Base-by-base conservation (phyloP, 805 yeast genomes). In the Starmerella apis region DNA sequence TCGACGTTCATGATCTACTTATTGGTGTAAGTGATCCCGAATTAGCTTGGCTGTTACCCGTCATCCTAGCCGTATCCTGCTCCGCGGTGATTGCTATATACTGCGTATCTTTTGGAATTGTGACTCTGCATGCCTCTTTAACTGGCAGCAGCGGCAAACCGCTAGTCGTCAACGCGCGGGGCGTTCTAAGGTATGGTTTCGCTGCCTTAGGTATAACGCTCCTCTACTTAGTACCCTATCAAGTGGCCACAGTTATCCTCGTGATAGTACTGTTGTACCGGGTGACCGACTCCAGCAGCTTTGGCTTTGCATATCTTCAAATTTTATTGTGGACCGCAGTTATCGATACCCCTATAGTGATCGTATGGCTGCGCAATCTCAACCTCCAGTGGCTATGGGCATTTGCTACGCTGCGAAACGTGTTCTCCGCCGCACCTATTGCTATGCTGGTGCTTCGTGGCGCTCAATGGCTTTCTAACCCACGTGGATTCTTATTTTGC, bases 351-450 rank as follows among this genome's bases (percentile, higher is more conserved):
- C 95, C 95, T 0, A 79, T 82, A 1, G 59, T 85, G 16, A 71
- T 83, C 49, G 95, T 86, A 1, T 85, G 85, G 69, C 67, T 81
- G 31, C 92, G 84, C 61, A 83, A 86, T 61, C 68, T 84, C 53
- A 75, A 83, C 5, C 72, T 83, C 20, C 76, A 74, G 58, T 86
- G 95, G 94, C 74, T 73, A 47, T 82, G 90, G 0, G 86, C 94
- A 14, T 86, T 86, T 59, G 78, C 84, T 3, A 81, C 94, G 0
- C 87, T 83, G 61, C 88, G 84, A 61, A 86, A 86, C 61, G 69
- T 83, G 41, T 63, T 82, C 45, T 83, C 94, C 0, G 75, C 83
- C 16, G 68, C 81, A 8, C 94, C 95, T 0, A n/a, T 56, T 1
- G 47, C 47, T 20, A 10, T 42, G 13, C 48, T 33, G 35, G 50